Conservation (phyloP, 2,329 filamentous ascomycete species). For the Colletotrichum sidae region DNA sequence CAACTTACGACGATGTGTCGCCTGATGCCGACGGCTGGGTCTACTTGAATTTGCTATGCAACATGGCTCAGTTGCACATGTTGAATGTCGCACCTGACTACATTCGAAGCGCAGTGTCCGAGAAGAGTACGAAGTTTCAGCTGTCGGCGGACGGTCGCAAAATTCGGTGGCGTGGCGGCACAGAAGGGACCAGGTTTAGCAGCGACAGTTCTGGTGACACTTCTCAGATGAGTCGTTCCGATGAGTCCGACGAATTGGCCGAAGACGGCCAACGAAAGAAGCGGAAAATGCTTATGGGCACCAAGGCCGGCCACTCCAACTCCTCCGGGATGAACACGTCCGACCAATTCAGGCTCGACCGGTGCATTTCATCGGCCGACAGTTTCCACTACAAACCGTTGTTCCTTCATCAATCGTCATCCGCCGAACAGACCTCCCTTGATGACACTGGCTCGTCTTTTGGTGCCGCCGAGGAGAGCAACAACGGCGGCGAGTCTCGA, state of each 20-base stretch:
- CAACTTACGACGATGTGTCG: conserved; percentile 57
- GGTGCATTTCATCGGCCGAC: conserved; percentile 53
- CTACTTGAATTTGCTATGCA: conserved; percentile 83
- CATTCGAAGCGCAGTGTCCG: conserved; percentile 76
- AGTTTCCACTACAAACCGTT: conserved; percentile 74
- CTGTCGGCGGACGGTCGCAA: conserved; percentile 82
- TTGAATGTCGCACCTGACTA: conserved; percentile 85
- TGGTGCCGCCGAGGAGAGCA: conserved; percentile 60
- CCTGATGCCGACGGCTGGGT: conserved; percentile 81
- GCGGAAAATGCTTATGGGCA: conserved; percentile 53
- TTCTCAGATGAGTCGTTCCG: conserved; percentile 60
- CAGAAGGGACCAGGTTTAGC: conserved; percentile 72
- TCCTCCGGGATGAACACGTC: conserved; percentile 48
- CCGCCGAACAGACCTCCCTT: conserved; percentile 58
- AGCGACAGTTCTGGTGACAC: conserved; percentile 70
- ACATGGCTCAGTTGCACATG: conserved; percentile 86
- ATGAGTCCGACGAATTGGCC: conserved; percentile 59
- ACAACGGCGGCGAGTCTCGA: conserved; percentile 58
- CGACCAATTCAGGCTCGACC: conserved; percentile 51
- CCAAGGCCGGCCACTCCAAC: conserved; percentile 42
- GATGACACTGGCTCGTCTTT: conserved; percentile 64
- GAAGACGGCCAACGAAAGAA: conserved; percentile 59
- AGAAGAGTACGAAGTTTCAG: conserved; percentile 81
- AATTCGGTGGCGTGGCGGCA: conserved; percentile 81
- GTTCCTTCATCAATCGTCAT: conserved; percentile 64